Evolutionary conservation across 2,329 filamentous ascomycete genomes (phyloP), one percentile per base, ranked within the genome.

Genomic region (Stemphylium vesicarium): DNA sequence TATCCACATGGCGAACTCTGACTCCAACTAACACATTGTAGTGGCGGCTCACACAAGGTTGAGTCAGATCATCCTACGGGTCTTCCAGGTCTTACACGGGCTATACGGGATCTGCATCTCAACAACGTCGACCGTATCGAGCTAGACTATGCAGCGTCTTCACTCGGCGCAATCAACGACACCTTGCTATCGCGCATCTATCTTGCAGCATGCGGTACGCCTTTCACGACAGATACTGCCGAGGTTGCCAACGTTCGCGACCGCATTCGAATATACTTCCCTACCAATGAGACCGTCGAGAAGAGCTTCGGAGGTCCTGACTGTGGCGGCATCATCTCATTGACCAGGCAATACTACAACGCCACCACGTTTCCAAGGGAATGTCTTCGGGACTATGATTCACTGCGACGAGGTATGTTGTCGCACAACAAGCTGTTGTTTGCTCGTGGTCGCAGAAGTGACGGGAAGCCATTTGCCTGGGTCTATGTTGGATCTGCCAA

Each of bases 401-500:
- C 90, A 60, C 83, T 80, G 20, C 82, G 93, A 32, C 64, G 77
- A 2, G 90, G 91, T 0, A 72, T 97, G 18, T 79, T 99, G 59
- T 91, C 96, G 80, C 95, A 99, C 76, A 96, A 86, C 77, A 99
- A 99, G 78, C 80, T 92, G 8, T 51, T 68, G 2, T 69, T 71
- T 9, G 72, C 67, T n/a, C 70, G 73, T n/a, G 73, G 73, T 10
- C 60, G 53, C 32, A 65, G 59, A 13, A 65, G 50, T 20, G 65
- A 74, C 55, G 56, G 59, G 37, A 58, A 50, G 59, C 77, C 77
- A 20, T 73, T 77, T 36, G 86, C 87, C 4, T 98, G 91, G 88
- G 88, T 84, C 2, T 98, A 98, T 70, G 78, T 96, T 33, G 95
- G 95, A 13, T 96, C 91, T 65, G 91, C 92, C 7, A 99, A 99